A percentile compares a stretch with the other conserved stretches of the same genome.
Conservation (phyloP, 73 alveolate species). For the Halteria grandinella region DNA sequence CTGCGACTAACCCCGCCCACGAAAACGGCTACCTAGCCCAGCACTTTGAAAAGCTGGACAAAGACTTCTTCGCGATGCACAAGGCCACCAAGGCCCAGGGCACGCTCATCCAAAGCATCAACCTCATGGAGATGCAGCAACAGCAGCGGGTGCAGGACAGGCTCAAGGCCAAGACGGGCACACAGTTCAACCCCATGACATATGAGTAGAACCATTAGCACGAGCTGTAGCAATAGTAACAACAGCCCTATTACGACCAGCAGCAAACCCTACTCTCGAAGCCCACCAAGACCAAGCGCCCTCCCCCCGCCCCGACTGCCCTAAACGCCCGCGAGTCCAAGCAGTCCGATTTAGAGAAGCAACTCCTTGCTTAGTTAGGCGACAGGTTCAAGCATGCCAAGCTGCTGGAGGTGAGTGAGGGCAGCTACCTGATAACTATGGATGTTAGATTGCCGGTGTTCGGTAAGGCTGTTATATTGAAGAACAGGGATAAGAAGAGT, state of each 20-base stretch:
- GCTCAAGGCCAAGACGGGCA: no score
- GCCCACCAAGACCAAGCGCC: no score
- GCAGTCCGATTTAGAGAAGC: no score
- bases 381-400: constrained; percentile 51
- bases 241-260: no score
- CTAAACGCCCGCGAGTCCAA: no score
- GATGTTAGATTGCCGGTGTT: constrained; percentile 62
- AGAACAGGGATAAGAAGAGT: constrained; percentile 47
- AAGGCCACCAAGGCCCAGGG: constrained; percentile 51
- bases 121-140: constrained; percentile 52
- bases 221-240: no score
- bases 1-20: constrained; percentile 6
- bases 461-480: constrained; percentile 36
- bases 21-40: constrained; percentile 25
- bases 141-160: no score
- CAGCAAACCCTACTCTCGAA: no score
- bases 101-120: constrained; percentile 48
- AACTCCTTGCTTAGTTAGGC: constrained; percentile 56
- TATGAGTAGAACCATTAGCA: no score
- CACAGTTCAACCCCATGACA: no score
- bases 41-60: constrained; percentile 65
- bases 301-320: no score
- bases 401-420: constrained; percentile 60
- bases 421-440: constrained; percentile 55
- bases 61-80: constrained; percentile 42